A percentile compares a stretch with the other conserved stretches of the same genome.
phyloP scores from a whole-genome alignment of 2,329 filamentous ascomycete species.

The Juglanconis sp. region DNA sequence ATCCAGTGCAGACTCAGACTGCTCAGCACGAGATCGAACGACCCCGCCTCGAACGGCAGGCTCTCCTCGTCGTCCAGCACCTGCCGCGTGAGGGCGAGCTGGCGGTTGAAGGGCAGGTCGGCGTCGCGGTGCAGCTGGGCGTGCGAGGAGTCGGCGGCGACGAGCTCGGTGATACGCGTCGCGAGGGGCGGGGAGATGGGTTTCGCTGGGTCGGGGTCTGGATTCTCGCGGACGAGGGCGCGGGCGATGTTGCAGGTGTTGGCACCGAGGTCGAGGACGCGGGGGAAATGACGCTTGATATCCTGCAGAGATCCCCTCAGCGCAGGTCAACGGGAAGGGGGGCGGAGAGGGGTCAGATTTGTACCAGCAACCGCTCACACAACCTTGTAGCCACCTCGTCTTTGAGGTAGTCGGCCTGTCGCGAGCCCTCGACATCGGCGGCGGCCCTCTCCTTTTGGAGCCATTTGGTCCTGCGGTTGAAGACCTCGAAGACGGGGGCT shows the following conservation, averaged over 20 bases:
- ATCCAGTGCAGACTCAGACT: conserved; percentile 94
- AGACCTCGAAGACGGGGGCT: conserved; percentile 79
- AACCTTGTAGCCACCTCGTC: conserved; percentile 85
- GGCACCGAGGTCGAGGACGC: conserved; percentile 87
- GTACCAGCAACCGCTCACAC: conserved; percentile 78
- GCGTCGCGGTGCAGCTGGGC: conserved; percentile 77
- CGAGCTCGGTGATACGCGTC: conserved; percentile 68
- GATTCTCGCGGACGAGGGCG: conserved; percentile 69
- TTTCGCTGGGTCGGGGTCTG: conserved; percentile 55
- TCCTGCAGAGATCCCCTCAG: conserved; percentile 51
- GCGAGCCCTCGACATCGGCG: conserved; percentile 63
- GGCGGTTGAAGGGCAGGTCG: conserved; percentile 68
- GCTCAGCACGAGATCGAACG: conserved; percentile 87
- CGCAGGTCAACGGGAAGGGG: neutral
- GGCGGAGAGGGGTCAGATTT: neutral
- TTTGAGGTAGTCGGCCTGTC: conserved; percentile 86
- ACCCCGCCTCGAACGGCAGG: conserved; percentile 70
- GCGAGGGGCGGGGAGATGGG: conserved; percentile 65
- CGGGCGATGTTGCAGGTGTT: conserved; percentile 93
- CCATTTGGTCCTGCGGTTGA: conserved; percentile 85
- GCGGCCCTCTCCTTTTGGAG: conserved; percentile 88
- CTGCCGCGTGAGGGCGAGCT: conserved; percentile 66
- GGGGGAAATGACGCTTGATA: conserved; percentile 83
- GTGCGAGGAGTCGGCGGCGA: conserved; percentile 78
- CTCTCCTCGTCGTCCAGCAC: conserved; percentile 72